phyloP scores from a whole-genome alignment of 1,139 yeast species.

The Suhomyces chickasaworum region DNA sequence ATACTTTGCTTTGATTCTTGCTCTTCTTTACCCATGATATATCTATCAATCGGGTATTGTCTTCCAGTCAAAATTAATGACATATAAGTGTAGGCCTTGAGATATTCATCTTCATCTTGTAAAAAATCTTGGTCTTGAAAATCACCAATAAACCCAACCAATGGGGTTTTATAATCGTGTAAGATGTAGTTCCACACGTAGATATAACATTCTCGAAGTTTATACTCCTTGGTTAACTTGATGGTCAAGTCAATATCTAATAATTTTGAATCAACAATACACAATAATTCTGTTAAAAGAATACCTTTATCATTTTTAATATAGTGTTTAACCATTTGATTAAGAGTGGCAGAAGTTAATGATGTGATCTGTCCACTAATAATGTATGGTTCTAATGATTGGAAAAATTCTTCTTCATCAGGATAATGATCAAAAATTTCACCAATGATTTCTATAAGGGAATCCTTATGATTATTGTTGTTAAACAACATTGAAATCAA shows the following conservation, averaged over 20 bases:
- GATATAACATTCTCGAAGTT: constrained; percentile 59
- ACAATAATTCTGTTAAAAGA: constrained; percentile 62
- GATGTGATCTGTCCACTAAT: constrained; percentile 44
- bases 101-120: constrained; percentile 21
- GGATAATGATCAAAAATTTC: constrained; percentile 52
- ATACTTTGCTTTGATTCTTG: constrained; percentile 47
- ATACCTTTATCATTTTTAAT: constrained; percentile 44
- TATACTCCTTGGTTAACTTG: constrained; percentile 54
- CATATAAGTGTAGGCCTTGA: constrained; percentile 59
- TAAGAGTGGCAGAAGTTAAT: constrained; percentile 65
- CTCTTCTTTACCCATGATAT: constrained; percentile 33
- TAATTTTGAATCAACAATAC: constrained; percentile 62
- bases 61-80: constrained; percentile 74
- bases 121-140: constrained; percentile 6
- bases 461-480: constrained; percentile 14
- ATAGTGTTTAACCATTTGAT: constrained; percentile 56
- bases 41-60: constrained; percentile 70
- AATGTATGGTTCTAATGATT: constrained; percentile 53
- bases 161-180: constrained; percentile 67
- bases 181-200: constrained; percentile 71
- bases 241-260: constrained; percentile 76
- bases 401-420: constrained; percentile 45
- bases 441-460: constrained; percentile 48
- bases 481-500: constrained; percentile 24
- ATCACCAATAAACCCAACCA: constrained; percentile 54